These are phyloP conservation scores for Neofusicoccum ribis DNA, from an alignment of 2,329 filamentous ascomycete genomes.

Conservation along the genomic window DNA sequence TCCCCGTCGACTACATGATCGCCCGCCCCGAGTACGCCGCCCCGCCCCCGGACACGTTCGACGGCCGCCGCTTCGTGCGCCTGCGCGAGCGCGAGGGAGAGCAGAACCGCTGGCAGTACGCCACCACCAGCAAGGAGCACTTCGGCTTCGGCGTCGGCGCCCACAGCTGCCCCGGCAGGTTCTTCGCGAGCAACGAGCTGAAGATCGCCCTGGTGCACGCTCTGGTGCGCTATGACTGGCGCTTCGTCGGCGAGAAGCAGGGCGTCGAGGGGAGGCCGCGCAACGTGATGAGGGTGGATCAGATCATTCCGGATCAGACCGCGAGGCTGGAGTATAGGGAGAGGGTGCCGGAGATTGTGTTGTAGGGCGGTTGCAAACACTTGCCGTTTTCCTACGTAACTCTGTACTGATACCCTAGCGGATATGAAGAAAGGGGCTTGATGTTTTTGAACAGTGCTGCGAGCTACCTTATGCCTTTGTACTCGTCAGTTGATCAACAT, in stretches of 20 bases:
- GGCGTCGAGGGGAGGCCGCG: not conserved
- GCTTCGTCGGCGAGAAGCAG: not conserved
- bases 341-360: not conserved
- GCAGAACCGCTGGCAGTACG: conserved; percentile 24
- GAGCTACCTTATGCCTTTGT: too few species aligned
- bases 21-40: not conserved
- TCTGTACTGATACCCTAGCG: too few species aligned
- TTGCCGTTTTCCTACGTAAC: too few species aligned
- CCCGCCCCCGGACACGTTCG: not conserved
- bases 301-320: not conserved
- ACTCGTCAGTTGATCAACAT: too few species aligned
- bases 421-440: too few species aligned
- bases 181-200: conserved; percentile 27
- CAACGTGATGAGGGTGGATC: not conserved
- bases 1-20: not conserved
- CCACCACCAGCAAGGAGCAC: conserved; percentile 26
- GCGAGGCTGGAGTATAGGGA: not conserved
- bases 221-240: conserved; percentile 24
- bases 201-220: conserved; percentile 25
- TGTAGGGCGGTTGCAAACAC: not conserved
- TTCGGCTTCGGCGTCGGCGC: conserved; percentile 32
- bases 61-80: not conserved
- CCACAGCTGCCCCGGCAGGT: conserved; percentile 29
- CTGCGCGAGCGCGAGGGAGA: conserved; percentile 2
- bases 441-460: too few species aligned